Evolutionary conservation across 768 basidiomycete species (phyloP).

Genomic region (Suillus lakei): DNA sequence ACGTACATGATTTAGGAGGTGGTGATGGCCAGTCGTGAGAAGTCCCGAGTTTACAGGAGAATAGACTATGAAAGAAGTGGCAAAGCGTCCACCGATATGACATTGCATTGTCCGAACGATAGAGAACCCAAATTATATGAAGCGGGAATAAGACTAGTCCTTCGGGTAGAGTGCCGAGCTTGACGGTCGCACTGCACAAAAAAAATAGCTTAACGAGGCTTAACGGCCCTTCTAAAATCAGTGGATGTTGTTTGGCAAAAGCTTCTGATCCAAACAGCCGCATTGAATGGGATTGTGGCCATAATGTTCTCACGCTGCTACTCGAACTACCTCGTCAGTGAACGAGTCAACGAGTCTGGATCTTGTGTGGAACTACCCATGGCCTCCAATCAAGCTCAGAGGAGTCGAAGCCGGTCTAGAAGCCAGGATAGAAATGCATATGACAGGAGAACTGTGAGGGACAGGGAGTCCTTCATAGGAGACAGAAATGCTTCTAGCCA

Average conservation of each 20-base stretch:
- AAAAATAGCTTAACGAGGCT: background rate
- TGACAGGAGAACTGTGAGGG: conserved; percentile 1
- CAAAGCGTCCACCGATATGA: background rate
- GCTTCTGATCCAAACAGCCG: conserved; percentile 34
- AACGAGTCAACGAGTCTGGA: background rate
- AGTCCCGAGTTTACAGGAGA: background rate
- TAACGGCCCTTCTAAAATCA: background rate
- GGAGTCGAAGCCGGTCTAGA: conserved; percentile 26
- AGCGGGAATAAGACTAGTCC: background rate
- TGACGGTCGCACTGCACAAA: background rate
- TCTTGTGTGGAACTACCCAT: conserved; percentile 13
- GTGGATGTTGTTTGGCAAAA: conserved; percentile 29
- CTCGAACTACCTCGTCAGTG: background rate
- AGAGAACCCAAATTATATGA: background rate
- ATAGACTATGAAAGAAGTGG: background rate
- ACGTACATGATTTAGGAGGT: background rate
- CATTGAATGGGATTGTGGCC: conserved; percentile 2
- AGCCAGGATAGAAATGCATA: conserved; percentile 11
- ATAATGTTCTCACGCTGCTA: background rate
- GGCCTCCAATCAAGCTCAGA: conserved; percentile 26
- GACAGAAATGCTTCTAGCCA: background rate
- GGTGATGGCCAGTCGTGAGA: background rate
- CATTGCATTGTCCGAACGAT: background rate
- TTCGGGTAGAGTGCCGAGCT: background rate
- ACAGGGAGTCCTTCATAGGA: background rate